Evolutionary conservation across 2,329 filamentous ascomycete species (phyloP).

Genomic region (Penicillium psychrosexuale): DNA sequence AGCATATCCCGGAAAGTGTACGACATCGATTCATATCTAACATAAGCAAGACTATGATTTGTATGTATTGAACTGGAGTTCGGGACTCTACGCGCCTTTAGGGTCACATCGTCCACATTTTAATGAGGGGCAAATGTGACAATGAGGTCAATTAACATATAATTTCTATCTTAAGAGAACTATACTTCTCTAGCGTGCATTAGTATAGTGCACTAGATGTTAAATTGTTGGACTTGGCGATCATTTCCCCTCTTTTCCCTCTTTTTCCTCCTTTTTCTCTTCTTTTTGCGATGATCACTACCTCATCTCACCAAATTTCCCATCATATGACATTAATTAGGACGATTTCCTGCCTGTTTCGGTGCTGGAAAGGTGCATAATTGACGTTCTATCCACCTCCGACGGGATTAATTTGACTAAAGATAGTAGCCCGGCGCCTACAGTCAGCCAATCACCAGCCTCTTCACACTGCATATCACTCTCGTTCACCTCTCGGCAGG

Average conservation of each 20-base stretch:
- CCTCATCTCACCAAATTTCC: not conserved
- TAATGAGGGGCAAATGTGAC: not conserved
- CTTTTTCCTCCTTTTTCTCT: not conserved
- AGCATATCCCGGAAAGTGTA: not conserved
- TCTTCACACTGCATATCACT: conserved; percentile 12
- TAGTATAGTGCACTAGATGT: not conserved
- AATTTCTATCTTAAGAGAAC: conserved; percentile 1
- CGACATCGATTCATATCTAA: not conserved
- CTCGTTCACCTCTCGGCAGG: conserved; percentile 10
- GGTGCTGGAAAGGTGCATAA: conserved; percentile 10
- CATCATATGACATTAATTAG: not conserved
- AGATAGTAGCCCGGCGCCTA: conserved; percentile 33
- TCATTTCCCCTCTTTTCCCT: not conserved
- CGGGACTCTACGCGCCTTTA: not conserved
- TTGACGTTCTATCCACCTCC: conserved; percentile 12
- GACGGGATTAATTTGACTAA: conserved; percentile 23
- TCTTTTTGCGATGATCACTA: not conserved
- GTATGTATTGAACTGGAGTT: not conserved
- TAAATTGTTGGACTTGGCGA: not conserved
- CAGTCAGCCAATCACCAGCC: conserved; percentile 21
- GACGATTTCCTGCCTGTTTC: not conserved
- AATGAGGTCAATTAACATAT: conserved; percentile 6
- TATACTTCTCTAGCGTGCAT: conserved; percentile 2
- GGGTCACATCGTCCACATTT: not conserved
- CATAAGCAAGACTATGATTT: not conserved